Conservation (phyloP, 2,329 filamentous ascomycete species). For the Teratosphaeria nubilosa region DNA sequence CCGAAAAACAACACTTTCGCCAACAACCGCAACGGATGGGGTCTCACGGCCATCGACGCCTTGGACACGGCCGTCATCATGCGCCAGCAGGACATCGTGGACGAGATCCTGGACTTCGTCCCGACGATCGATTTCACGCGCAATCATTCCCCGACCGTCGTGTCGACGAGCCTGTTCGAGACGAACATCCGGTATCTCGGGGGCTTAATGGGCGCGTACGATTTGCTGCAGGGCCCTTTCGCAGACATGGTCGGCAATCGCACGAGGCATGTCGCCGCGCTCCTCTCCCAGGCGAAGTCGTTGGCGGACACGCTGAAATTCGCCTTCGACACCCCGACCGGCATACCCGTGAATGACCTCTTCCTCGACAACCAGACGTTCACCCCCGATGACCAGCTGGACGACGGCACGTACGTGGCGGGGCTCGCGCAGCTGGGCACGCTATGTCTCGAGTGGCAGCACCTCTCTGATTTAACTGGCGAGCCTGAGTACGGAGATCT, state of each 20-base stretch:
- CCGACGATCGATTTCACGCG: slow-evolving; percentile 69
- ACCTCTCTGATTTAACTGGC: slow-evolving; percentile 20
- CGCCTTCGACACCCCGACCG: not conserved
- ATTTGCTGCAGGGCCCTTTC: slow-evolving; percentile 40
- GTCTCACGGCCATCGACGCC: slow-evolving; percentile 73
- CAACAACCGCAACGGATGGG: slow-evolving; percentile 91
- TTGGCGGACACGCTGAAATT: not conserved
- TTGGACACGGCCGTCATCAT: slow-evolving; percentile 84
- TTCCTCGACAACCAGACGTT: not conserved
- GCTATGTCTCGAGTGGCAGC: slow-evolving; percentile 15
- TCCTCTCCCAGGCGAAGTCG: not conserved
- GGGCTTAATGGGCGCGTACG: slow-evolving; percentile 75
- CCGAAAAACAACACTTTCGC: slow-evolving; percentile 58
- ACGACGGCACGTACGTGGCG: slow-evolving; percentile 14
- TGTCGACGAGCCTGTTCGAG: slow-evolving; percentile 63
- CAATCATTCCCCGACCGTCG: slow-evolving; percentile 47
- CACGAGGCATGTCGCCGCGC: not conserved
- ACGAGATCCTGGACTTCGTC: slow-evolving; percentile 62
- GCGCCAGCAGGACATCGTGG: slow-evolving; percentile 67
- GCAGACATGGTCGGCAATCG: not conserved
- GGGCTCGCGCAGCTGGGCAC: slow-evolving; percentile 12
- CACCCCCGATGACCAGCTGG: slow-evolving; percentile 3
- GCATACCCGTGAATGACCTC: not conserved
- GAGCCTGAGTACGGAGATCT: not conserved
- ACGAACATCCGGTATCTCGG: slow-evolving; percentile 87